Evolutionary conservation across 352 stramenopile genomes (phyloP).

Genomic region (Pythium pyrilobum): DNA sequence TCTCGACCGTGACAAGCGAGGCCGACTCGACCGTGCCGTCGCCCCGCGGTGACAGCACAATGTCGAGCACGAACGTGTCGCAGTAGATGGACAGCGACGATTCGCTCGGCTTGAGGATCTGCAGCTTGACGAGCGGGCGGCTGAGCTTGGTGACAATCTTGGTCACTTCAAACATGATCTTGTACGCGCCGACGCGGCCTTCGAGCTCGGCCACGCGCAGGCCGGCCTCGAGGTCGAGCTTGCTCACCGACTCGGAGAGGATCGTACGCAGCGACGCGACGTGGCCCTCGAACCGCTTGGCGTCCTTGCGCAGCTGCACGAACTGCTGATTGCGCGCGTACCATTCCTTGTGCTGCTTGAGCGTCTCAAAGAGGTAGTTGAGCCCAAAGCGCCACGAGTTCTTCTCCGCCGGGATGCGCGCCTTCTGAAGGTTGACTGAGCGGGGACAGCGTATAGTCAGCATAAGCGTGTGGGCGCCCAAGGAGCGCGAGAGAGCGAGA

Average conservation of each 20-base stretch:
- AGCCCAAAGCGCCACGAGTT: constrained; percentile 86
- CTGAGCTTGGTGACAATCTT: constrained; percentile 85
- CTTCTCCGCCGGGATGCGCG: constrained; percentile 71
- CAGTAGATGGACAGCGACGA: constrained; percentile 84
- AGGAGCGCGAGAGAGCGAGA: too few relatives aligned
- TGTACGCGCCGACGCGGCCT: constrained; percentile 79
- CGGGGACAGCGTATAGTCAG: too few relatives aligned
- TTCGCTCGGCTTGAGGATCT: constrained; percentile 85
- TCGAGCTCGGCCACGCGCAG: constrained; percentile 81
- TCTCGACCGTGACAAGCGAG: constrained; percentile 79
- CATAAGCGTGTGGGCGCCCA: too few relatives aligned
- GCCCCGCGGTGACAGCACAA: constrained; percentile 39
- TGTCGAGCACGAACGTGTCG: constrained; percentile 86
- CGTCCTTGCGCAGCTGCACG: constrained; percentile 81
- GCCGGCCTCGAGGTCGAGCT: constrained; percentile 76
- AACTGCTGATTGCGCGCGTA: constrained; percentile 87
- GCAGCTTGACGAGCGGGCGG: constrained; percentile 75
- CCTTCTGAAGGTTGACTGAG: constrained; percentile 70
- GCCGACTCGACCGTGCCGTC: constrained; percentile 66
- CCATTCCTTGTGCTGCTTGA: constrained; percentile 88
- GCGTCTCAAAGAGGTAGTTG: constrained; percentile 87
- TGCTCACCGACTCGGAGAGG: constrained; percentile 78
- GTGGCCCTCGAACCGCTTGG: constrained; percentile 73
- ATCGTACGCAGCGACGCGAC: constrained; percentile 63
- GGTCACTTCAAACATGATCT: constrained; percentile 87